phyloP scores from a whole-genome alignment of 2,329 filamentous ascomycete genomes.

The Polychaeton citri region DNA sequence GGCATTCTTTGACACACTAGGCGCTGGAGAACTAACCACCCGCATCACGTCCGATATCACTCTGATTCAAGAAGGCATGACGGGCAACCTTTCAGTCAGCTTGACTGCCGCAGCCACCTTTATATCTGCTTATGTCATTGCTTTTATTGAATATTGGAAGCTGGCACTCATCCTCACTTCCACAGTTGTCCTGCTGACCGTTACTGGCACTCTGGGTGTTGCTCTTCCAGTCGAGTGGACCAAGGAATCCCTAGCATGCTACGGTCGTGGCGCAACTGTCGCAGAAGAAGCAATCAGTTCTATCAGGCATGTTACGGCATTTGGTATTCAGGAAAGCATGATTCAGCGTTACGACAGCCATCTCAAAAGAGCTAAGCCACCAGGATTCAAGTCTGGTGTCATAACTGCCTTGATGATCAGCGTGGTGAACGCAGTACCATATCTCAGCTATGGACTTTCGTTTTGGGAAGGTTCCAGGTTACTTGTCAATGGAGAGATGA shows the following conservation, averaged over 20 bases:
- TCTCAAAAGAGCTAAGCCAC: slow-evolving; percentile 57
- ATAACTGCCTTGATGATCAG: slow-evolving; percentile 63
- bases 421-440: no score
- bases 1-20: slow-evolving; percentile 78
- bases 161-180: slow-evolving; percentile 71
- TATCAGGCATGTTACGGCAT: slow-evolving; percentile 76
- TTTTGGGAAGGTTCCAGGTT: slow-evolving; percentile 77
- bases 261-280: slow-evolving; percentile 69
- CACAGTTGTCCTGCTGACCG: slow-evolving; percentile 59
- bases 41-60: slow-evolving; percentile 86
- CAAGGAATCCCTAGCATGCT: slow-evolving; percentile 58
- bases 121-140: slow-evolving; percentile 71
- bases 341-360: slow-evolving; percentile 68
- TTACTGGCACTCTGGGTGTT: slow-evolving; percentile 59
- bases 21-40: slow-evolving; percentile 78
- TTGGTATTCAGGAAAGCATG: slow-evolving; percentile 80
- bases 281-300: slow-evolving; percentile 87
- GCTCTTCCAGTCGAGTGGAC: slow-evolving; percentile 63
- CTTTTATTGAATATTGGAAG: slow-evolving; percentile 79
- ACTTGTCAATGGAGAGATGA: no score
- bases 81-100: slow-evolving; percentile 67
- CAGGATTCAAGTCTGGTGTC: slow-evolving; percentile 59
- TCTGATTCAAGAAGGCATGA: slow-evolving; percentile 78
- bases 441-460: slow-evolving; percentile 69
- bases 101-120: slow-evolving; percentile 65